Evolutionary conservation across 192 early-diverging fungal species (phyloP), one percentile per base, ranked within the genome.

Genomic region (Coemansia sp.): DNA sequence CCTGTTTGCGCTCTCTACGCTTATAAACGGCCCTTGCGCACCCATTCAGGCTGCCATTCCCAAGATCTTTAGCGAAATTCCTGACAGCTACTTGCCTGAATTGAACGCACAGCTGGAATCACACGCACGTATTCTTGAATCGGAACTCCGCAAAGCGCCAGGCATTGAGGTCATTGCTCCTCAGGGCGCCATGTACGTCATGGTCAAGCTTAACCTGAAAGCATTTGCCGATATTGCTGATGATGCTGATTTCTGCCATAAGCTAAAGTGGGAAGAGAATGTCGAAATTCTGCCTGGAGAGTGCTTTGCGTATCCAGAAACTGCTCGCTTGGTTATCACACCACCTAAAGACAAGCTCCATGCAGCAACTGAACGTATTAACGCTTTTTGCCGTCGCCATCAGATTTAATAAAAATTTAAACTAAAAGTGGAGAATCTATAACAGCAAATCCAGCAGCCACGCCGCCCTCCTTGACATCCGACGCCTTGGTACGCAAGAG

Each of bases 171-270:
- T 87, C 46, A 85, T 94, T 39, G 67, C 86, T 12, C 91, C 93
- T 21, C 90, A 93, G 81, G 93, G 93, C 39, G 91, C 91, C 45
- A 94, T 94, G 93, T 94, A 91, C 69, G 78, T 92, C 66, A 94
- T 94, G 93, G 83, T 91, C 16, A 83, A 86, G 20, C 82, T 93
- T 48, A 65, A 91, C 48, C 38, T 87, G 18, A 59, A 59, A 5
- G 55, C 85, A 37, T 93, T 94, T 70, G 79, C 81, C 49, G 88
- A 83, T 53, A 86, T 94, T 47, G 46, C 60, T 0, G 80, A 85
- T 50, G 93, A 94, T 55, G 82, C 91, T 21, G 86, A 91, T 30
- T 94, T 93, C 63, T 87, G 84, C 28, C 81, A 87, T 66, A 88
- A 87, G 71, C 80, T 94, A 48, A 78, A 86, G 40, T 81, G 83